Conservation (phyloP, 2,329 filamentous ascomycete species). For the Davidsoniella eucalypti region DNA sequence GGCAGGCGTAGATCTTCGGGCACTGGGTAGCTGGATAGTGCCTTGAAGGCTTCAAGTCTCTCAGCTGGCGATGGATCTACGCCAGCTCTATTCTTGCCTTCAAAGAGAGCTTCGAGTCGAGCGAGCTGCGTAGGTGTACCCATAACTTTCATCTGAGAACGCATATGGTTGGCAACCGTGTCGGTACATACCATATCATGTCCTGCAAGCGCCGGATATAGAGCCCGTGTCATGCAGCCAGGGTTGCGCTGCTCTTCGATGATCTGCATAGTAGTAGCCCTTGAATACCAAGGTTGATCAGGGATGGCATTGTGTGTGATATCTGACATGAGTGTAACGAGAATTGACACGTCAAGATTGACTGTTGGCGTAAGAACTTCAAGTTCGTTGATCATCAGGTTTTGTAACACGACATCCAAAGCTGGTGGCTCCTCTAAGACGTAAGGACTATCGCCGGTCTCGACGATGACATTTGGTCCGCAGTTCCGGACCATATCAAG, state of each 20-base stretch:
- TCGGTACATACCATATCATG: constrained; percentile 1
- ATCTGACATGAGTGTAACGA: constrained; percentile 3
- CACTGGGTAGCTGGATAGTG: neutral
- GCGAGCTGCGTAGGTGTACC: constrained; percentile 1
- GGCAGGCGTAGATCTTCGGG: neutral
- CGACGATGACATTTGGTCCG: neutral
- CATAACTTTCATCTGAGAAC: constrained; percentile 4
- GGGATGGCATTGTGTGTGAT: neutral
- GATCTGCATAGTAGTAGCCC: constrained; percentile 1
- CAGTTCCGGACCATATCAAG: neutral
- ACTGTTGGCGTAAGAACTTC: neutral
- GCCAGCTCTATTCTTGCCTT: neutral
- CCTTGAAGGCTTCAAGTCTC: neutral
- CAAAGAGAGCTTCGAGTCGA: neutral
- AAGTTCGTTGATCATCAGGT: neutral
- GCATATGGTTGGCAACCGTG: neutral
- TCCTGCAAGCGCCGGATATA: neutral
- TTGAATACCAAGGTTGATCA: constrained; percentile 2
- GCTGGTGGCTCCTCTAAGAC: neutral
- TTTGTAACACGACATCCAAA: neutral
- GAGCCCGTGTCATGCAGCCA: neutral
- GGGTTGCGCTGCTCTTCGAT: neutral
- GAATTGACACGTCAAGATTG: constrained; percentile 1
- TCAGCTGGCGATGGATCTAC: neutral
- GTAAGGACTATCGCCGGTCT: neutral